phyloP scores from a whole-genome alignment of 2,329 filamentous ascomycete genomes.

The Microcyclospora tardicrescens region DNA sequence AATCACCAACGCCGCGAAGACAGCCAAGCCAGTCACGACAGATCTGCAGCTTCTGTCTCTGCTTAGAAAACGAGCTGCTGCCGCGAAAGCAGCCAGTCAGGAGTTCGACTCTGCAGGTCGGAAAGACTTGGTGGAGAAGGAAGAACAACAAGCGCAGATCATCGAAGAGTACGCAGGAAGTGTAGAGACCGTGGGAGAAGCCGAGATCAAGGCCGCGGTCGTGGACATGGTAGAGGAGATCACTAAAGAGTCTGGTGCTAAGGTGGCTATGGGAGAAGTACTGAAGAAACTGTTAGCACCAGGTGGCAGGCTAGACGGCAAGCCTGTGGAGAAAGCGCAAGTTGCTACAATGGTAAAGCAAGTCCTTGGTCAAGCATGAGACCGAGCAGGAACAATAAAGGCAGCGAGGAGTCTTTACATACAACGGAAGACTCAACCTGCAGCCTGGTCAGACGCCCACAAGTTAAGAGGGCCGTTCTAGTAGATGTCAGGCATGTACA shows the following conservation, averaged over 20 bases:
- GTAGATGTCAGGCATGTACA: no score
- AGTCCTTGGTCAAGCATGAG: constrained; percentile 1
- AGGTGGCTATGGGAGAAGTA: constrained; percentile 44
- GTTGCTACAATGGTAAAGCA: constrained; percentile 49
- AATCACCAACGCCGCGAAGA: constrained; percentile 65
- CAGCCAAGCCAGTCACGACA: constrained; percentile 52
- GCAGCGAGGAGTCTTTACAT: no score
- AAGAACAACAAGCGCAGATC: constrained; percentile 51
- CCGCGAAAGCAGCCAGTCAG: constrained; percentile 44
- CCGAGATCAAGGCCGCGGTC: constrained; percentile 45
- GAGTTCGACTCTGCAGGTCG: constrained; percentile 54
- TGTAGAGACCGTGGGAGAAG: constrained; percentile 45
- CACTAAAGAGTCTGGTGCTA: constrained; percentile 30
- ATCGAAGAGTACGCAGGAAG: constrained; percentile 51
- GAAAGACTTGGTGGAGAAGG: constrained; percentile 57
- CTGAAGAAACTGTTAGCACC: constrained; percentile 47
- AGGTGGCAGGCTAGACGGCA: constrained; percentile 45
- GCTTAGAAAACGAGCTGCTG: constrained; percentile 50
- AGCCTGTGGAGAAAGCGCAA: constrained; percentile 49
- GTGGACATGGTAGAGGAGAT: constrained; percentile 39
- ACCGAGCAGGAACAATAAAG: no score
- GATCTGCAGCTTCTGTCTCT: constrained; percentile 57
- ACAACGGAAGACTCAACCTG: no score
- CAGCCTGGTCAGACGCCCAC: no score
- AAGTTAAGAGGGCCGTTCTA: no score